A percentile compares a stretch with the other conserved stretches of the same genome.
Conservation (phyloP, 306 rosid genomes). For the Corylus avellana region DNA sequence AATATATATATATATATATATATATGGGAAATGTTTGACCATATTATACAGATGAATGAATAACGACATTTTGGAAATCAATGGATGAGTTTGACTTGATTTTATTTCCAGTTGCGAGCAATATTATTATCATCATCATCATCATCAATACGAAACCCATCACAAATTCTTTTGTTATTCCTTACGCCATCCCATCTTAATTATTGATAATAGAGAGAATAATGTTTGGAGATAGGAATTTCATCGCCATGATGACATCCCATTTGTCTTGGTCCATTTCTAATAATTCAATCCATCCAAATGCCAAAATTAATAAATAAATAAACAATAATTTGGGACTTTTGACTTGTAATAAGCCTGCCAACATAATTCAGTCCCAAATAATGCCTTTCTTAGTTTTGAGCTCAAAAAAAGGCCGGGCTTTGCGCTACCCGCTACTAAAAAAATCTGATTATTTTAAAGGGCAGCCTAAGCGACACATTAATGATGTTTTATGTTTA, state of each 20-base stretch:
- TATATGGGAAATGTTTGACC: too few species aligned
- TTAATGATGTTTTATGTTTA: too few species aligned
- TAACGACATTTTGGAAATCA: background rate
- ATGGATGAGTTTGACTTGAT: background rate
- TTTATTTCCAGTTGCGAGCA: too few species aligned
- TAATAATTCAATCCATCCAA: background rate
- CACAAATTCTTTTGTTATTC: constrained; percentile 5
- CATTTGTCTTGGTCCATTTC: background rate
- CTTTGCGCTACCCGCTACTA: background rate
- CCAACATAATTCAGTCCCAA: background rate
- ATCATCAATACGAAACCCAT: too few species aligned
- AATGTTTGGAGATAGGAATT: background rate
- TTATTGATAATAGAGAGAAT: constrained; percentile 1
- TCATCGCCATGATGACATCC: constrained; percentile 3
- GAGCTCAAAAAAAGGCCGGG: background rate
- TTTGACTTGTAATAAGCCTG: constrained; percentile 19
- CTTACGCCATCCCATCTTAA: constrained; percentile 2
- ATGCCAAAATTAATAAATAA: background rate
- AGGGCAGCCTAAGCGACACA: too few species aligned
- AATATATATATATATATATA: too few species aligned
- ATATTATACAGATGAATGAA: too few species aligned
- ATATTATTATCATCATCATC: background rate
- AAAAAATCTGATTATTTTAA: too few species aligned
- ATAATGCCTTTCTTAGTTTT: background rate
- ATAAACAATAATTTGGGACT: background rate